Evolutionary conservation across 2,329 filamentous ascomycete species (phyloP).

Genomic region (Fusarium sp.): DNA sequence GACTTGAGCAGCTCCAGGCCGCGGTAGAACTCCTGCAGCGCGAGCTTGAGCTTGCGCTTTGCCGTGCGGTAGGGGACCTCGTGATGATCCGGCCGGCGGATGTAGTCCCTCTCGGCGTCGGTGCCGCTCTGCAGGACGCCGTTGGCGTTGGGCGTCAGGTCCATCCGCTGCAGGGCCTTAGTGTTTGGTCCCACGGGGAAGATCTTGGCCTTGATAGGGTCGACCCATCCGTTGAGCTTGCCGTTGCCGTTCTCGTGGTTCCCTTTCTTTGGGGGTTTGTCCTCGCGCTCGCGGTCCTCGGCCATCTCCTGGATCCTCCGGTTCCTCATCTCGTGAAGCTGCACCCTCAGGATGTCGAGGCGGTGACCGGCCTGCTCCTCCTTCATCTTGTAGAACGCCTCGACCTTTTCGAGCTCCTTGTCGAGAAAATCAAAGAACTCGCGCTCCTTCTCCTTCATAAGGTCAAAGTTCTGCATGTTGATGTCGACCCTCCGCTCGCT

Average conservation of each 20-base stretch:
- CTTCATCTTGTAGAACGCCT: constrained; percentile 88
- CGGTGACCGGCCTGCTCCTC: constrained; percentile 86
- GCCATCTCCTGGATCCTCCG: constrained; percentile 79
- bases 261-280: constrained; percentile 36
- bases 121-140: constrained; percentile 46
- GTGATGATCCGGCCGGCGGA: constrained; percentile 58
- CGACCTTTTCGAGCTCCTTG: constrained; percentile 88
- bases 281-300: constrained; percentile 52
- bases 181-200: constrained; percentile 71
- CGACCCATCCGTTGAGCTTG: constrained; percentile 57
- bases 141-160: constrained; percentile 59
- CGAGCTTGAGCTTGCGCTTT: constrained; percentile 91
- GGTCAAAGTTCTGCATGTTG: constrained; percentile 61
- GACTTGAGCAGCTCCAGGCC: constrained; percentile 92
- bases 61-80: constrained; percentile 86
- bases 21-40: constrained; percentile 92
- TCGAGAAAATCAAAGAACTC: constrained; percentile 92
- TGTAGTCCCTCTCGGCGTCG: constrained; percentile 61
- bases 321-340: constrained; percentile 94
- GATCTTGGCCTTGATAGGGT: constrained; percentile 66
- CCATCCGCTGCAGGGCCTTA: constrained; percentile 68
- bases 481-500: constrained; percentile 53
- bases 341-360: constrained; percentile 77
- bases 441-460: constrained; percentile 79
- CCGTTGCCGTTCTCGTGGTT: constrained; percentile 40